These are phyloP conservation scores for Escovopsis weberi DNA, from an alignment of 2,329 filamentous ascomycete genomes.

Conservation along the genomic window DNA sequence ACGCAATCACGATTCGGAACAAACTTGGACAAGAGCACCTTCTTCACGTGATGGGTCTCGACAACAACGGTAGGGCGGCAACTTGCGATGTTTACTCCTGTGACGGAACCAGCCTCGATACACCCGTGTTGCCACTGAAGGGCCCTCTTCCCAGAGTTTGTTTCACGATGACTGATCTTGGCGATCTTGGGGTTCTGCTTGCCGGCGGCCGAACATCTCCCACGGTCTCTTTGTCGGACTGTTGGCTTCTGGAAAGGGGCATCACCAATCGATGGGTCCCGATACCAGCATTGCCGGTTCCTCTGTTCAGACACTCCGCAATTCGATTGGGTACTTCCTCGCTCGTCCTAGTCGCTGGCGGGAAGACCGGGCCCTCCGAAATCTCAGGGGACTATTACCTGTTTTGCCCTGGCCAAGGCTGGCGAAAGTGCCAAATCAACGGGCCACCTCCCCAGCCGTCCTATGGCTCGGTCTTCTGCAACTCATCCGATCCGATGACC, in stretches of 20 bases:
- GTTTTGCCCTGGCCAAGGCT: slow-evolving; percentile 33
- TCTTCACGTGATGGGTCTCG: slow-evolving; percentile 30
- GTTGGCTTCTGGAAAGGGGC: slow-evolving; percentile 52
- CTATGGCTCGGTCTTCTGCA: slow-evolving; percentile 30
- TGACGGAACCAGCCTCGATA: slow-evolving; percentile 4
- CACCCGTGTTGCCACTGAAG: slow-evolving; percentile 14
- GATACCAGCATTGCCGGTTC: slow-evolving; percentile 49
- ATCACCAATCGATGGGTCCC: slow-evolving; percentile 43
- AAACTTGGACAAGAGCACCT: slow-evolving; percentile 28
- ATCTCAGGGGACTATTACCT: slow-evolving; percentile 39
- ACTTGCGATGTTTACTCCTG: slow-evolving; percentile 36
- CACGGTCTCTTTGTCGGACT: slow-evolving; percentile 51
- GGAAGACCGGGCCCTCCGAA: slow-evolving; percentile 35
- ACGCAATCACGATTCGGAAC: slow-evolving; percentile 28
- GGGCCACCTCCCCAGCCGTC: slow-evolving; percentile 21
- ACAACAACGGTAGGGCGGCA: slow-evolving; percentile 27
- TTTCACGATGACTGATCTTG: slow-evolving; percentile 58
- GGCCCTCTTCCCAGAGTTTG: slow-evolving; percentile 44
- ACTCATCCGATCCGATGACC: slow-evolving; percentile 9
- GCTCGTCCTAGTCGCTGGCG: slow-evolving; percentile 45
- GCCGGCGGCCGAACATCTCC: slow-evolving; percentile 71
- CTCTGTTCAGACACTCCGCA: slow-evolving; percentile 63
- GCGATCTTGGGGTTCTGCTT: slow-evolving; percentile 44
- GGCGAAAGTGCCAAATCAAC: slow-evolving; percentile 26
- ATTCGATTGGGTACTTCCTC: slow-evolving; percentile 34